phyloP scores from a whole-genome alignment of 768 basidiomycete genomes.

The Pleurotus eryngii region DNA sequence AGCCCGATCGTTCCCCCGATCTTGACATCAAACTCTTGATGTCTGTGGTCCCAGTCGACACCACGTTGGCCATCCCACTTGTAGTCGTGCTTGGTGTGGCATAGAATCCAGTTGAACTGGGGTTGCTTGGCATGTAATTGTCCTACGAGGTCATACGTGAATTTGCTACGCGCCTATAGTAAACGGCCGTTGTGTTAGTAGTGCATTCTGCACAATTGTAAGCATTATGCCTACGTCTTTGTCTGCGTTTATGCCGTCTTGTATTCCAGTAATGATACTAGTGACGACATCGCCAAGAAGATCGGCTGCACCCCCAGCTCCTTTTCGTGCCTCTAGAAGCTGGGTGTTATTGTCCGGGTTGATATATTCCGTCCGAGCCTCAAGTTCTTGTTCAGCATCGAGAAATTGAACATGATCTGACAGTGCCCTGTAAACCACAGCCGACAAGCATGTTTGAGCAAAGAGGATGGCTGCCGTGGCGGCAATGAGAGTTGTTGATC shows the following conservation, averaged over 20 bases:
- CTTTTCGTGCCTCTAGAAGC: too few relatives aligned
- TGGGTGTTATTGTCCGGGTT: too few relatives aligned
- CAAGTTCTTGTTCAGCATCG: background rate
- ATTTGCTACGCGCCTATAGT: conserved; percentile 8
- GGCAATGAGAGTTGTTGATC: background rate
- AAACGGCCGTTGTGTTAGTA: background rate
- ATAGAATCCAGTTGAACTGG: conserved; percentile 12
- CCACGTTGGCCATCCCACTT: conserved; percentile 13
- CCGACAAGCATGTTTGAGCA: background rate
- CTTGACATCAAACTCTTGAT: conserved; percentile 11
- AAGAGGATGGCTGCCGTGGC: background rate
- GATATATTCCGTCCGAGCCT: background rate
- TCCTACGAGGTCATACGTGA: conserved; percentile 7
- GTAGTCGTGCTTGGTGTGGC: conserved; percentile 11
- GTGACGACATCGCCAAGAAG: background rate
- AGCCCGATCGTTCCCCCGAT: conserved; percentile 14
- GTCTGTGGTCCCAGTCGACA: conserved; percentile 13
- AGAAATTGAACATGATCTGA: background rate
- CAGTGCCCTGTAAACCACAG: background rate
- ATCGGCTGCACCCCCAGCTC: background rate
- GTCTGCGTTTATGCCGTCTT: background rate
- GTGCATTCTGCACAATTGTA: too few relatives aligned
- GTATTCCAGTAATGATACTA: background rate
- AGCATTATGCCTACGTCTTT: background rate
- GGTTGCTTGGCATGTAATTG: conserved; percentile 1